phyloP scores from a whole-genome alignment of 345 rosid species.

The Salix exigua region DNA sequence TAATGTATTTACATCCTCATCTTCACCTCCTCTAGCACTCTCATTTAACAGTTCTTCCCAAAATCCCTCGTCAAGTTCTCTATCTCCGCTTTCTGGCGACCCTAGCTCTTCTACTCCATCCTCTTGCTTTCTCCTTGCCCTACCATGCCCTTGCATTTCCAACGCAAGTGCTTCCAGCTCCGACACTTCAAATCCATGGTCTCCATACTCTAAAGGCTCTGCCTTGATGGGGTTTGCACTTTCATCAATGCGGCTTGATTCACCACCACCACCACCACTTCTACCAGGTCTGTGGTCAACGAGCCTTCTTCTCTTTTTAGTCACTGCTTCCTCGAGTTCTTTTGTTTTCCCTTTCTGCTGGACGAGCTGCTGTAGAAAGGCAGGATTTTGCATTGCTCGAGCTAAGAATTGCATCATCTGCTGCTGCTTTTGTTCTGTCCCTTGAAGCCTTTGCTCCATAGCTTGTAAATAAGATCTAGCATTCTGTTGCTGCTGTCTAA shows the following conservation, averaged over 20 bases:
- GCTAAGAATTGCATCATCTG: slow-evolving; percentile 87
- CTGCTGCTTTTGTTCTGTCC: slow-evolving; percentile 72
- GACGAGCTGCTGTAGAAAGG: slow-evolving; percentile 50
- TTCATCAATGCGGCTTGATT: slow-evolving; percentile 13
- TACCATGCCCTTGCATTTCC: slow-evolving; percentile 75
- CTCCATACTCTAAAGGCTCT: slow-evolving; percentile 46
- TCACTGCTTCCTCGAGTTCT: slow-evolving; percentile 52
- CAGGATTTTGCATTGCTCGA: slow-evolving; percentile 63
- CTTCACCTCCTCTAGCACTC: slow-evolving; percentile 30
- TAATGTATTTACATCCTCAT: slow-evolving; percentile 45
- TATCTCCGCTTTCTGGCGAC: slow-evolving; percentile 23
- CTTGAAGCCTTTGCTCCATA: slow-evolving; percentile 62
- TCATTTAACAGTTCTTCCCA: slow-evolving; percentile 47
- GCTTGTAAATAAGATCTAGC: slow-evolving; percentile 52
- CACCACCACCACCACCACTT: background rate
- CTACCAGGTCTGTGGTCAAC: slow-evolving; percentile 23
- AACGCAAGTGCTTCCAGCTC: slow-evolving; percentile 82
- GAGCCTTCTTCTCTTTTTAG: slow-evolving; percentile 46
- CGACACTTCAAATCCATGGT: slow-evolving; percentile 38
- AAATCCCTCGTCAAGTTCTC: slow-evolving; percentile 41
- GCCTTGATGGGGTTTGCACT: slow-evolving; percentile 31
- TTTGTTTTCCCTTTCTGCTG: slow-evolving; percentile 44
- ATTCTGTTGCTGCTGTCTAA: slow-evolving; percentile 66
- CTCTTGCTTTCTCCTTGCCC: slow-evolving; percentile 28
- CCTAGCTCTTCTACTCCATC: slow-evolving; percentile 25